These are phyloP conservation scores for Durotheca rogersii DNA, from an alignment of 495 filamentous ascomycete genomes.

Conservation along the genomic window DNA sequence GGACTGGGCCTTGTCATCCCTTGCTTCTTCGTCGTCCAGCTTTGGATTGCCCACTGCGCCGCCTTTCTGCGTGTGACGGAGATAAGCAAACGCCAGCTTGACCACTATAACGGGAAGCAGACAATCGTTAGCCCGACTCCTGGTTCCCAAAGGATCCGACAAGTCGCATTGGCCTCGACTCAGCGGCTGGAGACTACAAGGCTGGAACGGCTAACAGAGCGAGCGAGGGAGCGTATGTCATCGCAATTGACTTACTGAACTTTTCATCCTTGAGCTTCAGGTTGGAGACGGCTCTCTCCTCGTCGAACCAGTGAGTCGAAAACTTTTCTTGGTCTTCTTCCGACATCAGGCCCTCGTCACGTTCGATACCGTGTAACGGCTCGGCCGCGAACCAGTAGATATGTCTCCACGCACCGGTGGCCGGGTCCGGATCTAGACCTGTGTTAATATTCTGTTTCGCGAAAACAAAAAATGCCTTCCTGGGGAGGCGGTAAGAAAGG, in stretches of 20 bases:
- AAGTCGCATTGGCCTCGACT: too few relatives aligned
- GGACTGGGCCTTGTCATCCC: not conserved
- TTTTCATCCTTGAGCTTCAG: constrained; percentile 37
- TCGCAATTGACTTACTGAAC: constrained; percentile 29
- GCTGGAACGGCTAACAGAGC: too few relatives aligned
- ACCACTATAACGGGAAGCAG: constrained; percentile 25
- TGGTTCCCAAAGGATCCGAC: too few relatives aligned
- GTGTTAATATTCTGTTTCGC: constrained; percentile 14
- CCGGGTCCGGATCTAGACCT: constrained; percentile 33
- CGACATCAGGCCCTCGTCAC: constrained; percentile 28
- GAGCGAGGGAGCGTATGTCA: not conserved
- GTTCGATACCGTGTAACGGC: constrained; percentile 20
- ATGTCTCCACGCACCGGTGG: constrained; percentile 37
- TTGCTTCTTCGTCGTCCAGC: constrained; percentile 1
- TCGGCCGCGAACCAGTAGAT: constrained; percentile 38
- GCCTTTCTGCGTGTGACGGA: constrained; percentile 30
- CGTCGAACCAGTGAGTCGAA: constrained; percentile 32
- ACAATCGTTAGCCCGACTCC: not conserved
- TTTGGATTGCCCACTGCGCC: constrained; percentile 29
- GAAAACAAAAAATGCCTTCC: not conserved
- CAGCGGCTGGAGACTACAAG: too few relatives aligned
- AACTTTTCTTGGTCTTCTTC: constrained; percentile 36
- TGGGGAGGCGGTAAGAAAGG: not conserved
- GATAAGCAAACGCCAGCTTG: constrained; percentile 26
- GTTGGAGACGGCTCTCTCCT: constrained; percentile 21